phyloP scores from a whole-genome alignment of 2,329 filamentous ascomycete genomes.

The Claviceps sp. region DNA sequence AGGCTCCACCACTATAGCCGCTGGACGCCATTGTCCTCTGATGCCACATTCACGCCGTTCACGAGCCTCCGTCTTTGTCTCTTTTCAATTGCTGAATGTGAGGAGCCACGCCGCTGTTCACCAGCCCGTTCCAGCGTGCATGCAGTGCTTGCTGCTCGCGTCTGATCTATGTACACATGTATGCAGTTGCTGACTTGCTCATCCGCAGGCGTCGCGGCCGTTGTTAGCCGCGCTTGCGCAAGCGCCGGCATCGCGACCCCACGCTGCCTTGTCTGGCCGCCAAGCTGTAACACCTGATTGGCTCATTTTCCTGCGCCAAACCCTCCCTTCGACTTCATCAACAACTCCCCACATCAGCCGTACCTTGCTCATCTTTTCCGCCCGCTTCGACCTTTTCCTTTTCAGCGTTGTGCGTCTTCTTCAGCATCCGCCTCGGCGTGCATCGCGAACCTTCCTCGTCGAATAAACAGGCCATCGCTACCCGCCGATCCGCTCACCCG shows the following conservation, averaged over 20 bases:
- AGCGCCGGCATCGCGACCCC: neutral
- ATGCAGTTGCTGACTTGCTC: too few relatives aligned
- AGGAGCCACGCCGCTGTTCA: neutral
- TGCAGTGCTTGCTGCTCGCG: neutral
- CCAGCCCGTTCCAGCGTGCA: neutral
- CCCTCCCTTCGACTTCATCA: neutral
- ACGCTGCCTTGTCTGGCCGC: neutral
- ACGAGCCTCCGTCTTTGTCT: neutral
- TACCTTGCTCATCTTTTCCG: neutral
- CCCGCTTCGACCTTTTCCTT: neutral
- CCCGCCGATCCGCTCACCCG: neutral
- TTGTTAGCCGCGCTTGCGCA: neutral
- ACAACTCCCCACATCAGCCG: neutral
- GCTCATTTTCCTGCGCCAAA: neutral
- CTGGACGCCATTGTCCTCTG: neutral
- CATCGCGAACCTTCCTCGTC: neutral
- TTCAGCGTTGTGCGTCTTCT: neutral
- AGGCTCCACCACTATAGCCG: neutral
- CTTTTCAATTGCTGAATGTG: neutral
- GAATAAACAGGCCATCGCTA: neutral
- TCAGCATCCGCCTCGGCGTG: neutral
- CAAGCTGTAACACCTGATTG: slow-evolving; percentile 2
- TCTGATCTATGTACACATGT: too few relatives aligned
- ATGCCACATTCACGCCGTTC: neutral
- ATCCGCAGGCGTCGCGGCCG: too few relatives aligned